A percentile compares a stretch with the other conserved stretches of the same genome.
These are phyloP conservation scores for Trichaptum fuscoviolaceum DNA, from an alignment of 768 basidiomycete species.

Conservation along the genomic window DNA sequence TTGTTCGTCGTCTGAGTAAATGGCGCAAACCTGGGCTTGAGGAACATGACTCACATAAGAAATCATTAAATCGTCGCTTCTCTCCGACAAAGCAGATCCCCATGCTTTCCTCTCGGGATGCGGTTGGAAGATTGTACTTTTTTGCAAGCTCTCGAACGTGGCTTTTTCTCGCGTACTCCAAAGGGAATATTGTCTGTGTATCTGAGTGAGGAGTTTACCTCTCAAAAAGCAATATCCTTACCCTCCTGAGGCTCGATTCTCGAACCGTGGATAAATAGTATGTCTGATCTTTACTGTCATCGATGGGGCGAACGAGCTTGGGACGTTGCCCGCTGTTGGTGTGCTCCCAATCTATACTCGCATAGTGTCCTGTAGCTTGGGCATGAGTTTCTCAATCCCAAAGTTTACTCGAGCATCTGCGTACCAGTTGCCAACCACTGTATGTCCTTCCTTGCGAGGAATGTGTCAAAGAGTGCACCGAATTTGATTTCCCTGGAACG, in stretches of 20 bases:
- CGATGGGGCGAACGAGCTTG: slow-evolving; percentile 38
- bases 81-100: slow-evolving; percentile 94
- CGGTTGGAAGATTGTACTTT: slow-evolving; percentile 59
- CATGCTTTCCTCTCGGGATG: slow-evolving; percentile 80
- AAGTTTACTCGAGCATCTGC: slow-evolving; percentile 3
- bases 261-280: slow-evolving; percentile 83
- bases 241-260: slow-evolving; percentile 55
- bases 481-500: slow-evolving; percentile 70
- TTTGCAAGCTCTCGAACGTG: slow-evolving; percentile 71
- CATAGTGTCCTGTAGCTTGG: slow-evolving; percentile 70
- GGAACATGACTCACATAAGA: slow-evolving; percentile 50
- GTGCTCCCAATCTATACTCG: slow-evolving; percentile 51
- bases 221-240: slow-evolving; percentile 10
- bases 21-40: not conserved
- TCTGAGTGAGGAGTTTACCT: not conserved
- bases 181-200: slow-evolving; percentile 63
- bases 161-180: slow-evolving; percentile 60
- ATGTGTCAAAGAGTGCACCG: slow-evolving; percentile 65
- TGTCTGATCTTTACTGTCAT: slow-evolving; percentile 80
- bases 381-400: not conserved
- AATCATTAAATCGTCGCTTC: slow-evolving; percentile 62
- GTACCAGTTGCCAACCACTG: slow-evolving; percentile 82
- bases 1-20: not conserved
- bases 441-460: slow-evolving; percentile 34
- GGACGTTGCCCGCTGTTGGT: slow-evolving; percentile 18